A percentile compares a stretch with the other conserved stretches of the same genome.
phyloP scores from a whole-genome alignment of 2,329 filamentous ascomycete genomes.

The Drechslerella coelobrocha region DNA sequence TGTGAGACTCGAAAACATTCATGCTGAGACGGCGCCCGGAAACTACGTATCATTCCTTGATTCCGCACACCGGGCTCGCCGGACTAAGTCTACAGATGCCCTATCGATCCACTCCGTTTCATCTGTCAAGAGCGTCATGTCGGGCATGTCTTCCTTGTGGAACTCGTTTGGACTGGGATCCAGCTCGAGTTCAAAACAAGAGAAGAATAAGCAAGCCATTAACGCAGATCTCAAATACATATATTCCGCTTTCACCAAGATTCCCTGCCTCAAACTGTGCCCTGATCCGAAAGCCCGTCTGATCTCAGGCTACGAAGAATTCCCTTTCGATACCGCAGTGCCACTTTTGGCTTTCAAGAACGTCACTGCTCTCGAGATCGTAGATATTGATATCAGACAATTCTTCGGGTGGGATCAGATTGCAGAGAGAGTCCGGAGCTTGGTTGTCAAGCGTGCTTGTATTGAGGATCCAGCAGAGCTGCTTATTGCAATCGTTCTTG shows the following conservation, averaged over 20 bases:
- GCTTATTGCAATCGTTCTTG: slow-evolving; percentile 88
- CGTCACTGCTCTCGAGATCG: slow-evolving; percentile 88
- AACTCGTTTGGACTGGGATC: slow-evolving; percentile 83
- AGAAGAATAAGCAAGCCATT: slow-evolving; percentile 85
- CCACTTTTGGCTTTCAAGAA: slow-evolving; percentile 98
- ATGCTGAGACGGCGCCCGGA: slow-evolving; percentile 81
- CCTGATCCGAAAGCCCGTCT: slow-evolving; percentile 91
- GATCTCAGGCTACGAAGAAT: slow-evolving; percentile 94
- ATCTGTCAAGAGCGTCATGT: slow-evolving; percentile 96
- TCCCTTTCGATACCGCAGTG: slow-evolving; percentile 96
- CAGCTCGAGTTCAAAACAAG: slow-evolving; percentile 79
- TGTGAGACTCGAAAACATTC: slow-evolving; percentile 90
- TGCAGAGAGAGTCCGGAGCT: slow-evolving; percentile 86
- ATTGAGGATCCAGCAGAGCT: slow-evolving; percentile 91
- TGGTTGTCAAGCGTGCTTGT: slow-evolving; percentile 85
- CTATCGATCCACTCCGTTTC: slow-evolving; percentile 95
- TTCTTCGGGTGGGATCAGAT: slow-evolving; percentile 97
- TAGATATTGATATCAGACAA: slow-evolving; percentile 92
- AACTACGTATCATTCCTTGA: slow-evolving; percentile 93
- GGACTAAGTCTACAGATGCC: slow-evolving; percentile 79
- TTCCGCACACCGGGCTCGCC: slow-evolving; percentile 57
- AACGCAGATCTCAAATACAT: slow-evolving; percentile 92
- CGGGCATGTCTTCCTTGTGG: slow-evolving; percentile 93
- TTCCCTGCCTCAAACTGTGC: slow-evolving; percentile 84
- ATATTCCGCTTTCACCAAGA: slow-evolving; percentile 98